Conservation (phyloP, 2,329 filamentous ascomycete genomes). For the Onygenales sp. region DNA sequence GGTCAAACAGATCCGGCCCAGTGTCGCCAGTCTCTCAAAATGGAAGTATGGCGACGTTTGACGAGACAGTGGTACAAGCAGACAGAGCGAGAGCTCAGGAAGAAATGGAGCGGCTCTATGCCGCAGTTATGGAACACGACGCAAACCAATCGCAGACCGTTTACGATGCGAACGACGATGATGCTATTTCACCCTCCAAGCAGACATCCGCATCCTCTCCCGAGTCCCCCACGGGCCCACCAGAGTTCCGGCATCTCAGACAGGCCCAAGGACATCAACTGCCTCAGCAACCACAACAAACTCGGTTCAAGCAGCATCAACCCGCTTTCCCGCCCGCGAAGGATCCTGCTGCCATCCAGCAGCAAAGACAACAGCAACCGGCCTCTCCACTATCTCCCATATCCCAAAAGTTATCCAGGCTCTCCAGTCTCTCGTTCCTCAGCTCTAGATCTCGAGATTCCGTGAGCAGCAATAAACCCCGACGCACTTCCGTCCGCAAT, state of each 20-base stretch:
- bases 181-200: slow-evolving; percentile 15
- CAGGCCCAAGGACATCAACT: slow-evolving; percentile 4
- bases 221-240: slow-evolving; percentile 20
- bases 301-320: slow-evolving; percentile 7
- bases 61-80: slow-evolving; percentile 63
- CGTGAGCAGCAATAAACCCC: slow-evolving; percentile 32
- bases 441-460: slow-evolving; percentile 30
- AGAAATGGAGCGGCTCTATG: slow-evolving; percentile 85
- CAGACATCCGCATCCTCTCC: slow-evolving; percentile 20
- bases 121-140: slow-evolving; percentile 84
- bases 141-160: slow-evolving; percentile 33
- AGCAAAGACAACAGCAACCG: slow-evolving; percentile 12
- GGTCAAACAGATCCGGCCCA: slow-evolving; percentile 25
- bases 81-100: slow-evolving; percentile 67
- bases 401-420: slow-evolving; percentile 28
- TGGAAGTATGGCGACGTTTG: slow-evolving; percentile 61
- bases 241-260: slow-evolving; percentile 22
- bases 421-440: slow-evolving; percentile 33
- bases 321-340: slow-evolving; percentile 8
- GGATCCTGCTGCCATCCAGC: slow-evolving; percentile 5
- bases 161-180: slow-evolving; percentile 10
- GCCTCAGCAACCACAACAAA: slow-evolving; percentile 6
- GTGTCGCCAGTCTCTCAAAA: slow-evolving; percentile 37
- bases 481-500: slow-evolving; percentile 41
- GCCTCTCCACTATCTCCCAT: slow-evolving; percentile 25